Evolutionary conservation across 176 grass and related monocot species (phyloP), one percentile per base, ranked within the genome.

Genomic region (Triticum monococcum): DNA sequence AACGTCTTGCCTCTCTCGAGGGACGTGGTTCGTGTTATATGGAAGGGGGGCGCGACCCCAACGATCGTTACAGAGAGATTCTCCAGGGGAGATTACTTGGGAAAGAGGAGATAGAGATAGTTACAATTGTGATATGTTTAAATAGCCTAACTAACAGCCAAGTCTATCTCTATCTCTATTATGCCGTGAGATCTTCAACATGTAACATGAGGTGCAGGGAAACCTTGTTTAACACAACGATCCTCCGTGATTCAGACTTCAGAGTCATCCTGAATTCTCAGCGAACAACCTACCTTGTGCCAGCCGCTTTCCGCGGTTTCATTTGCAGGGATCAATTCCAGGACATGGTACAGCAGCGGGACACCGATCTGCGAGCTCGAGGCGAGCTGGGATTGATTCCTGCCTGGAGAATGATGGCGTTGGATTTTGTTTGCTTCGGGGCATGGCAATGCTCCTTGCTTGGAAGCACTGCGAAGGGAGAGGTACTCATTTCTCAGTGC

Each of bases 371-470:
- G 13, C 16, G 3, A 80, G 7, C 12, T 30, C n/a, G 41, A 67
- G 1, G 28, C 2, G n/a, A 24, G 1, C 25, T 1, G 35, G 20
- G 33, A 25, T 13, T 65, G 25, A 61, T 83, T 38, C 79, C 17
- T 11, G 14, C 79, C 17, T 11, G 14, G 8, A 13, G 72, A 31
- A 48, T 48, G 11, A 50, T 13, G 20, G 22, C 26, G 22, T 18
- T 26, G 13, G 66, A 22, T 22, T 26, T 46, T 5, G 24, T 82
- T 87, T 79, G 56, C 75, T 79, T 84, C 38, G 22, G 70, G 16
- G 76, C 48, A 59, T 24, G 48, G 68, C 25, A 61, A 10, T 28
- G 24, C 45, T 78, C 22, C 20, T 89, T 75, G 22, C 77, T 86
- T 81, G 22, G 35, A 77, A 70, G 78, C 63, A 63, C 83, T 30